Evolutionary conservation across 2,329 filamentous ascomycete species (phyloP).

Genomic region (Xylaria hypoxylon): DNA sequence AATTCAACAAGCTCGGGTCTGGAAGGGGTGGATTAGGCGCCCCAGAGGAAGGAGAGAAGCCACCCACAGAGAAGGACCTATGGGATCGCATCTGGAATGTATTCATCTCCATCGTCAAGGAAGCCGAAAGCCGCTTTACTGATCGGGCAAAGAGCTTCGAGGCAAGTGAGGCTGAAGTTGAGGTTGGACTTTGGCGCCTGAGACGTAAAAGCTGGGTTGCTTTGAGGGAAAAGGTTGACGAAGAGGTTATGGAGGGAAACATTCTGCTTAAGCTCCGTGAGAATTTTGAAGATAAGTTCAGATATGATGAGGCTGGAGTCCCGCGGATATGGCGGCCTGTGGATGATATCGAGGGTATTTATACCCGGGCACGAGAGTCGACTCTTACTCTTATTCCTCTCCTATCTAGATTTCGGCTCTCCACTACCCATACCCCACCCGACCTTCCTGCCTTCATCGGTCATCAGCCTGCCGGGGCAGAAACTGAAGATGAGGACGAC

Average conservation of each 20-base stretch:
- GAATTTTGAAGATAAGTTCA: slow-evolving; percentile 99
- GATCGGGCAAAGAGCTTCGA: slow-evolving; percentile 94
- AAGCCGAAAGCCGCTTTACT: slow-evolving; percentile 86
- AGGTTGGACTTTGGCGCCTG: slow-evolving; percentile 91
- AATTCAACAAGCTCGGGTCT: slow-evolving; percentile 96
- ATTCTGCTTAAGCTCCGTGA: slow-evolving; percentile 93
- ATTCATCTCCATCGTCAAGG: slow-evolving; percentile 83
- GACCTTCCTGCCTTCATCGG: slow-evolving; percentile 90
- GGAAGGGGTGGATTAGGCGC: slow-evolving; percentile 85
- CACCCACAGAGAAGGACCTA: slow-evolving; percentile 80
- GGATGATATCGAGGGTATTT: slow-evolving; percentile 96
- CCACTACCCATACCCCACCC: slow-evolving; percentile 78
- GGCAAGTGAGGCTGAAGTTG: slow-evolving; percentile 89
- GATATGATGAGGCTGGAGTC: slow-evolving; percentile 94
- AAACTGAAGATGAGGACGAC: slow-evolving; percentile 89
- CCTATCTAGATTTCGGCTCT: slow-evolving; percentile 83
- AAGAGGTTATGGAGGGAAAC: slow-evolving; percentile 98
- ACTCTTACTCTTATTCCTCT: slow-evolving; percentile 92
- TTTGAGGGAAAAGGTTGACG: slow-evolving; percentile 88
- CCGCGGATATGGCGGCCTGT: slow-evolving; percentile 96
- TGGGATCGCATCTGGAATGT: slow-evolving; percentile 96
- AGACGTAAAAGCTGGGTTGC: slow-evolving; percentile 95
- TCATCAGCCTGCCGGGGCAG: slow-evolving; percentile 76
- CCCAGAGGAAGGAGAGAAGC: slow-evolving; percentile 80
- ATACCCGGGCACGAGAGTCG: slow-evolving; percentile 91